Base-by-base conservation (phyloP, 2,329 filamentous ascomycete genomes). In the Aspergillus sp. region DNA sequence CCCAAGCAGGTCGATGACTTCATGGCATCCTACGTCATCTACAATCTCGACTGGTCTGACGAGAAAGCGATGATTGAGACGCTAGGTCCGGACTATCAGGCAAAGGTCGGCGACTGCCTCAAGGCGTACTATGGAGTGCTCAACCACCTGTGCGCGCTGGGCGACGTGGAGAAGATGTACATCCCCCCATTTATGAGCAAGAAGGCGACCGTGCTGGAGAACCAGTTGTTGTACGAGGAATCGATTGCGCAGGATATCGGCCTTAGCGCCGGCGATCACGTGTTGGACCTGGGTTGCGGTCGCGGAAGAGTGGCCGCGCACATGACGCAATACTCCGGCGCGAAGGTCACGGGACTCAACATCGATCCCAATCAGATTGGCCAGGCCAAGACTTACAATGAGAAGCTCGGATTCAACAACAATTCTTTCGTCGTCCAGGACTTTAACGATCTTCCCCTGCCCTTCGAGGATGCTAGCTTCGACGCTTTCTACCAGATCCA, bases 101-200 rank as follows among this genome's bases (percentile, higher is more conserved):
- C 80, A 43, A 80, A 79, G 43, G 81, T 84, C 13, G 82, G 82
- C 58, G 80, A 82, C 61, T 83, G 81, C 59, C 77, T 85, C 55
- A 77, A 78, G 54, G 70, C 81, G 10, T 85, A 85, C 68, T 85
- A 85, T 61, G 82, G 82, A 30, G 81, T 84, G 13, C 72, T 84
- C 32, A 84, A 85, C 67, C 82, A 84, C 59, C 78, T 85, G 10
- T 85, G 82, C 68, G 82, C 82, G 25, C 76, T 84, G 10, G 82
- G 82, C 36, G 81, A 83, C 47, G 82, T 84, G n/a, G 82, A 84
- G 67, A 84, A 84, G 72, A 85, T 85, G 82, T 85, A 84, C 69
- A 84, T 84, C 57, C 82, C 82, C 12, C 82, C 82, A 2, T 76
- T 81, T 55, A 82, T 84, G 81, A 81, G 82, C 69, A 77, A 75